Percentiles rank a stretch among this genome's conserved stretches.
Conservation (phyloP, 2,329 filamentous ascomycete species). For the Graphiopsis chlorocephala region DNA sequence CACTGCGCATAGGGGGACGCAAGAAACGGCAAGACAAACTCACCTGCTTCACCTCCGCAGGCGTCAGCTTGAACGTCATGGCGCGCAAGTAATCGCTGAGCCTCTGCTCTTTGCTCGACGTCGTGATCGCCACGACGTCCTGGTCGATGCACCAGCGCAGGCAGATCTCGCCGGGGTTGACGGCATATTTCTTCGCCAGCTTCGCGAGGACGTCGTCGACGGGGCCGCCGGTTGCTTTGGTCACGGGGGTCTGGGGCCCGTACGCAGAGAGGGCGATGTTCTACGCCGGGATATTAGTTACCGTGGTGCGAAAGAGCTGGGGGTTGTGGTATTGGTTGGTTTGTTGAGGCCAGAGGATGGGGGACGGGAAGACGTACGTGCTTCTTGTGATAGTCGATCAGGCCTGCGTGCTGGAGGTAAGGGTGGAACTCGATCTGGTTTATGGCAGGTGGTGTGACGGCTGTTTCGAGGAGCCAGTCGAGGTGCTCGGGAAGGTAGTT, state of each 20-base stretch:
- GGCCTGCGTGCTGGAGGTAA: constrained; percentile 60
- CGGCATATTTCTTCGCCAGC: constrained; percentile 61
- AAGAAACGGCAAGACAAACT: neutral
- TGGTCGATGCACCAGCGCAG: constrained; percentile 62
- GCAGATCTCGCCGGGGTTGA: constrained; percentile 55
- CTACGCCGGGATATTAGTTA: constrained; percentile 24
- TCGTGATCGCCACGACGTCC: constrained; percentile 58
- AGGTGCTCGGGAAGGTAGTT: constrained; percentile 58
- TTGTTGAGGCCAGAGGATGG: neutral
- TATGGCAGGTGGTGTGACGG: constrained; percentile 57
- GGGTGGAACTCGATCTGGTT: constrained; percentile 71
- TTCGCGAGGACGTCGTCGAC: constrained; percentile 51
- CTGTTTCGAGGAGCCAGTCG: constrained; percentile 51
- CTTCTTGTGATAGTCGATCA: constrained; percentile 54
- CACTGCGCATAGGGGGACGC: too few relatives aligned
- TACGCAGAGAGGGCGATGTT: constrained; percentile 50
- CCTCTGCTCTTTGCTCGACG: constrained; percentile 58
- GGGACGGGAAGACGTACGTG: constrained; percentile 18
- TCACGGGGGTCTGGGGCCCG: constrained; percentile 49
- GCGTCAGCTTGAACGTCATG: constrained; percentile 58
- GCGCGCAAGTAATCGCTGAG: constrained; percentile 56
- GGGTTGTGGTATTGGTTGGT: neutral
- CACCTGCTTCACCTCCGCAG: constrained; percentile 53
- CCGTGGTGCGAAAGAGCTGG: neutral
- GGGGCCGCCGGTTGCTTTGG: constrained; percentile 55